phyloP scores from a whole-genome alignment of 1,284 basidiomycete species.

The Ceratobasidium sp. region DNA sequence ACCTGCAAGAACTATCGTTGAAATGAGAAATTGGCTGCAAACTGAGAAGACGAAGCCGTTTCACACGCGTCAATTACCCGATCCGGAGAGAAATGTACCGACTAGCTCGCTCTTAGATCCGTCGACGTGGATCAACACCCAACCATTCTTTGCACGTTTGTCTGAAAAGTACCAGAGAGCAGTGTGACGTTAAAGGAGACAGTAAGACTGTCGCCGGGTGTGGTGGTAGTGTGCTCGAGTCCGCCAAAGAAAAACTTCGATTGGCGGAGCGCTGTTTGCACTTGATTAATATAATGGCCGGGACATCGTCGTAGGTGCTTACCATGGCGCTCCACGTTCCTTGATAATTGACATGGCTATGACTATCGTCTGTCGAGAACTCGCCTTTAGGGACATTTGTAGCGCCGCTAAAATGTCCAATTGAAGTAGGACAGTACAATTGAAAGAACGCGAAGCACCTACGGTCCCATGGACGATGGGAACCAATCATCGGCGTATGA shows the following conservation, averaged over 20 bases:
- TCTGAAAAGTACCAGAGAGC: constrained; percentile 32
- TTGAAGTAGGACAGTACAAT: no score
- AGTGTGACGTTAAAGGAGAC: constrained; percentile 26
- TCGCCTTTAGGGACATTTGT: background rate
- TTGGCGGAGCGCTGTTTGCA: background rate
- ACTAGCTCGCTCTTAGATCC: constrained; percentile 5
- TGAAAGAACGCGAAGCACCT: no score
- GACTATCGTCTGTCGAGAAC: background rate
- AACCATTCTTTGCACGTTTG: background rate
- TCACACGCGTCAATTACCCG: no score
- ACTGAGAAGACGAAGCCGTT: no score
- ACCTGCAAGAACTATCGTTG: background rate
- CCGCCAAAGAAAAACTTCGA: background rate
- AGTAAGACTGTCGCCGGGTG: constrained; percentile 1
- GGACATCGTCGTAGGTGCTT: background rate
- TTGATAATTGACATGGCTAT: constrained; percentile 7
- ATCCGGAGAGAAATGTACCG: background rate
- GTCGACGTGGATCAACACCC: constrained; percentile 11
- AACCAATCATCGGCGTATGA: no score
- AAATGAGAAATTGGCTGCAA: background rate
- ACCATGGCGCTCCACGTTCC: background rate
- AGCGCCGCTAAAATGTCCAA: background rate
- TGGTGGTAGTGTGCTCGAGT: constrained; percentile 16
- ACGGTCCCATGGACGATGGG: no score
- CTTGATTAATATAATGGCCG: no score